Conservation (phyloP, 805 yeast genomes). For the Priceomyces castillae region DNA sequence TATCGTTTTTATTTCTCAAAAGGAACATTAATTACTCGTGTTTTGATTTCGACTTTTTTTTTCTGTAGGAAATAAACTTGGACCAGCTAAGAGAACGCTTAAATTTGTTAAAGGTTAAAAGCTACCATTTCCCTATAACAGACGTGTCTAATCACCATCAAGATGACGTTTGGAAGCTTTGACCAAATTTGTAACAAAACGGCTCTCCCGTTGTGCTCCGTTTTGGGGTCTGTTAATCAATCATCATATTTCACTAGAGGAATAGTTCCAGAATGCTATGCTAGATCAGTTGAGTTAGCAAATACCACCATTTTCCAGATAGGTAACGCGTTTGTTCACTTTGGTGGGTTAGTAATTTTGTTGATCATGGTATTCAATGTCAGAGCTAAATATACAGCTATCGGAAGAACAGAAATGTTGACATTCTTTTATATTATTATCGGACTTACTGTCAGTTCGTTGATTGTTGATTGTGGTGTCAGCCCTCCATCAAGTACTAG, state of each 20-base stretch:
- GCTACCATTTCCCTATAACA: background rate
- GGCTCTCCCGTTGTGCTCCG: constrained; percentile 77
- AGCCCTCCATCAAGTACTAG: constrained; percentile 77
- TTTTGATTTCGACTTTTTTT: background rate
- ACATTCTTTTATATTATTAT: constrained; percentile 63
- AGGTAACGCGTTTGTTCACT: constrained; percentile 83
- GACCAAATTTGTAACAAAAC: constrained; percentile 59
- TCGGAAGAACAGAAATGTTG: constrained; percentile 85
- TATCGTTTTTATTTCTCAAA: background rate
- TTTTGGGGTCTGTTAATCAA: constrained; percentile 52
- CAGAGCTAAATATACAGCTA: constrained; percentile 86
- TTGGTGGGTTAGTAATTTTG: constrained; percentile 64
- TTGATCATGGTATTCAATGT: constrained; percentile 74
- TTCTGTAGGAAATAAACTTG: background rate
- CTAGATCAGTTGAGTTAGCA: constrained; percentile 82
- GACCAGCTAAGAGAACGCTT: background rate
- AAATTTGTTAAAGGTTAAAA: background rate
- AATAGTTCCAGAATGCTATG: constrained; percentile 73
- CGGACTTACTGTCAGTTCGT: constrained; percentile 56
- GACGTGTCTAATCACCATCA: background rate
- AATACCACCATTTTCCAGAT: constrained; percentile 88
- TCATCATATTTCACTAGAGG: constrained; percentile 48
- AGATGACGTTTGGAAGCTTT: constrained; percentile 69
- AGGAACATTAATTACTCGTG: background rate
- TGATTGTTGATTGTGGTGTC: constrained; percentile 90